Conservation (phyloP, 768 basidiomycete genomes). For the Kwoniella heveanensis region DNA sequence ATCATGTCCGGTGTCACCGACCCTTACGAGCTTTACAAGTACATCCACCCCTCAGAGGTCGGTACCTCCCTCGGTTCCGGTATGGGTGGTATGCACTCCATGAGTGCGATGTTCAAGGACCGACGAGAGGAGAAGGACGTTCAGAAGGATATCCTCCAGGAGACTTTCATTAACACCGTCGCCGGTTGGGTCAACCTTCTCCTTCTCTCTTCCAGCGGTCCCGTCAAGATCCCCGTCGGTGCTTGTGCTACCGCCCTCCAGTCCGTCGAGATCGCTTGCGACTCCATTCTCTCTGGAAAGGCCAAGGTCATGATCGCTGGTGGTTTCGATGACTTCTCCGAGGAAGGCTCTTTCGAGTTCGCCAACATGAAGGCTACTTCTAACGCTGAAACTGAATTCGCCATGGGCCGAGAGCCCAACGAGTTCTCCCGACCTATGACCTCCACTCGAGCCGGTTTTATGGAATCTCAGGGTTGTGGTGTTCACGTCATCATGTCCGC, state of each 20-base stretch:
- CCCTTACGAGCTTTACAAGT: slow-evolving; percentile 95
- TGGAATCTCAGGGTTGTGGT: slow-evolving; percentile 96
- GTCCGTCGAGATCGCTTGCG: slow-evolving; percentile 96
- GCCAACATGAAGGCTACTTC: slow-evolving; percentile 99
- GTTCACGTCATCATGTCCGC: slow-evolving; percentile 97
- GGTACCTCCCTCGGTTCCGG: slow-evolving; percentile 93
- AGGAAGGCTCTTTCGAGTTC: slow-evolving; percentile 98
- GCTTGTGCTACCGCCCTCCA: slow-evolving; percentile 98
- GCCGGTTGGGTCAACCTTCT: slow-evolving; percentile 97
- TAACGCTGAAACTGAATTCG: slow-evolving; percentile 94
- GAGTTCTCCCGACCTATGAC: slow-evolving; percentile 99
- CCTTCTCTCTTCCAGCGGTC: slow-evolving; percentile 91
- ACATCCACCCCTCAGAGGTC: slow-evolving; percentile 94
- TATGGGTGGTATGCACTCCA: slow-evolving; percentile 91
- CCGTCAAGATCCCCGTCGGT: slow-evolving; percentile 98
- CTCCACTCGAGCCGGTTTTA: slow-evolving; percentile 92
- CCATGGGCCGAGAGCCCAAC: slow-evolving; percentile 97
- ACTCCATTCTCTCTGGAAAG: slow-evolving; percentile 89
- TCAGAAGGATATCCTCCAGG: slow-evolving; percentile 96
- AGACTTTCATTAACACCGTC: slow-evolving; percentile 99
- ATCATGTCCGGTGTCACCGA: slow-evolving; percentile 97
- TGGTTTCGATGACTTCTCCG: slow-evolving; percentile 96
- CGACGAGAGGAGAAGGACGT: slow-evolving; percentile 97
- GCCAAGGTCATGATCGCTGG: slow-evolving; percentile 99
- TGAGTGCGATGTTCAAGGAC: slow-evolving; percentile 98